phyloP scores from a whole-genome alignment of 2,329 filamentous ascomycete species.

The Aspergillus brunneoviolaceus region DNA sequence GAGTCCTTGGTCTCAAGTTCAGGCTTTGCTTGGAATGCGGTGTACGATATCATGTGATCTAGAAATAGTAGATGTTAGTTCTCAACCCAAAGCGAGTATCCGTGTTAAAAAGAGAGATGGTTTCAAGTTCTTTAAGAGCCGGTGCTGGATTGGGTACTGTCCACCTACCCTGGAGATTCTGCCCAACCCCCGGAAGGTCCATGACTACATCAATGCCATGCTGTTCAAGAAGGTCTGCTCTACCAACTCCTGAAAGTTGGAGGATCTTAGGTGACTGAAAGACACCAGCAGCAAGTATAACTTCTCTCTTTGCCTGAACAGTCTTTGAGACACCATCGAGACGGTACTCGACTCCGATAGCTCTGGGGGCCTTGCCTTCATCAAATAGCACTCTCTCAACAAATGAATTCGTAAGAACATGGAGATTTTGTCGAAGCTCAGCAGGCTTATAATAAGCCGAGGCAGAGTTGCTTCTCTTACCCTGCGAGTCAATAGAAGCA shows the following conservation, averaged over 20 bases:
- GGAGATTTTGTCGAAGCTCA: constrained; percentile 6
- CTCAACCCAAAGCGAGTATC: background rate
- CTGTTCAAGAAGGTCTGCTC: constrained; percentile 36
- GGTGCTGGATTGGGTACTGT: background rate
- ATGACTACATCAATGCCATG: constrained; percentile 43
- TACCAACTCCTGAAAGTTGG: constrained; percentile 51
- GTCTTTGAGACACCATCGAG: constrained; percentile 3
- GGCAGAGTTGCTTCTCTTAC: constrained; percentile 5
- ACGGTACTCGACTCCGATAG: constrained; percentile 5
- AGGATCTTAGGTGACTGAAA: constrained; percentile 46
- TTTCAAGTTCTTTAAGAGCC: no score
- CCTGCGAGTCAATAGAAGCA: constrained; percentile 5
- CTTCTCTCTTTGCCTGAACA: constrained; percentile 7
- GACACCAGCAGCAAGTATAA: constrained; percentile 6
- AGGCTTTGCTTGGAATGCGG: constrained; percentile 9
- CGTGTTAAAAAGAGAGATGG: background rate
- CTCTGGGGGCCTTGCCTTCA: constrained; percentile 5
- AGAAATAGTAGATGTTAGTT: background rate
- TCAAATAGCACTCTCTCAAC: constrained; percentile 6
- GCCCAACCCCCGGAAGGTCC: constrained; percentile 51
- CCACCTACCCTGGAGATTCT: constrained; percentile 11
- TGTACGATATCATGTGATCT: constrained; percentile 12
- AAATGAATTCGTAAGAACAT: constrained; percentile 5
- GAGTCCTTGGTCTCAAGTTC: constrained; percentile 8
- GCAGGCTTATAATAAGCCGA: constrained; percentile 8